Percentiles rank a stretch among this genome's conserved stretches.
Conservation (phyloP, 805 yeast genomes). For the Pichia kluyveri region DNA sequence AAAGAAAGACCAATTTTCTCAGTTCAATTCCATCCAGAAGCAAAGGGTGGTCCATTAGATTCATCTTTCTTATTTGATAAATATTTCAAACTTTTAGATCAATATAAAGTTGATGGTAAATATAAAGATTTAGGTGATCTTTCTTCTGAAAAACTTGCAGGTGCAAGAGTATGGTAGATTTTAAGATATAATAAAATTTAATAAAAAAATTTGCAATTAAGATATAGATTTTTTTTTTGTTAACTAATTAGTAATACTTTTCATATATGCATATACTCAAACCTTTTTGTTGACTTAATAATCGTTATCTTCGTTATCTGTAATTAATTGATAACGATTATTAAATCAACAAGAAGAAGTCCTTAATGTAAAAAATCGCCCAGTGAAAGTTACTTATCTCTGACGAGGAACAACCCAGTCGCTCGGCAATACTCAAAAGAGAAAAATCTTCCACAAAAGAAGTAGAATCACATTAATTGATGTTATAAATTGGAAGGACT, state of each 20-base stretch:
- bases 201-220: not conserved
- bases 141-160: slow-evolving; percentile 8
- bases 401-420: no score
- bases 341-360: no score
- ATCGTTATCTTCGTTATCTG: no score
- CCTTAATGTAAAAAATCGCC: no score
- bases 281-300: no score
- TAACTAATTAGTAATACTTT: not conserved
- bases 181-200: not conserved
- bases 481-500: no score
- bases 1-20: slow-evolving; percentile 81
- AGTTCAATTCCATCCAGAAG: slow-evolving; percentile 98
- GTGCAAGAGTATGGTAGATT: slow-evolving; percentile 9
- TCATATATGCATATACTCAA: not conserved
- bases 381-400: no score
- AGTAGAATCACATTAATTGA: no score
- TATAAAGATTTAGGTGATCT: slow-evolving; percentile 9
- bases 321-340: no score
- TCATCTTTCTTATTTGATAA: slow-evolving; percentile 86
- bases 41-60: slow-evolving; percentile 98
- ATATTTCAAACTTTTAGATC: slow-evolving; percentile 62
- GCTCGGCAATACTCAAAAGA: no score
- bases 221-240: not conserved
- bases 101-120: slow-evolving; percentile 37
- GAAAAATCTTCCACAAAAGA: no score